phyloP scores from a whole-genome alignment of 805 yeast species.

The Sporopachydermia quercuum region DNA sequence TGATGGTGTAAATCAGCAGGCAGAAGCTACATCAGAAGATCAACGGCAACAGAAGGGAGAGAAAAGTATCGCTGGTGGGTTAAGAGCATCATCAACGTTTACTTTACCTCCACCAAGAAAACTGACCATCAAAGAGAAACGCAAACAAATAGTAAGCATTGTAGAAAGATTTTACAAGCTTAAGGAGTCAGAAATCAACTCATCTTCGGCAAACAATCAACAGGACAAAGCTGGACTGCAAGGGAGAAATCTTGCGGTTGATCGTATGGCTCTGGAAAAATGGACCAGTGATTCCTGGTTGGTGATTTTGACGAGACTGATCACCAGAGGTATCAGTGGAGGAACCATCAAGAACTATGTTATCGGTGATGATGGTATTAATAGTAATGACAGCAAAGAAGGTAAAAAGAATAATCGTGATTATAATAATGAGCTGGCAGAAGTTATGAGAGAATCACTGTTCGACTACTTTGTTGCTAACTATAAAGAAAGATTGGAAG shows the following conservation, averaged over 20 bases:
- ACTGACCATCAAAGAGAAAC: slow-evolving; percentile 8
- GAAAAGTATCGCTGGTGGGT: slow-evolving; percentile 18
- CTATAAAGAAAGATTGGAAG: slow-evolving; percentile 55
- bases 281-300: slow-evolving; percentile 70
- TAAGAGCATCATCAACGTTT: slow-evolving; percentile 28
- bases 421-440: slow-evolving; percentile 29
- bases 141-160: slow-evolving; percentile 7
- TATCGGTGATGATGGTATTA: not conserved
- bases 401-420: slow-evolving; percentile 9
- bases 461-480: slow-evolving; percentile 61
- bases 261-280: slow-evolving; percentile 25
- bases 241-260: slow-evolving; percentile 6
- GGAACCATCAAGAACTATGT: slow-evolving; percentile 10
- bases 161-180: slow-evolving; percentile 10
- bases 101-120: slow-evolving; percentile 40
- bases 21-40: slow-evolving; percentile 13
- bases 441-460: slow-evolving; percentile 52
- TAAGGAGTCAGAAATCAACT: slow-evolving; percentile 5
- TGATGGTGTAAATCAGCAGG: slow-evolving; percentile 19
- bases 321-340: slow-evolving; percentile 61
- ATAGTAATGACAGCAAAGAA: slow-evolving; percentile 3
- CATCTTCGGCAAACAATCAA: slow-evolving; percentile 2
- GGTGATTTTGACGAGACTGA: slow-evolving; percentile 54
- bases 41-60: slow-evolving; percentile 13
- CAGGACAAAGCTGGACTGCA: slow-evolving; percentile 1